Conservation (phyloP, 1,284 basidiomycete genomes). For the Fomitopsis betulina region DNA sequence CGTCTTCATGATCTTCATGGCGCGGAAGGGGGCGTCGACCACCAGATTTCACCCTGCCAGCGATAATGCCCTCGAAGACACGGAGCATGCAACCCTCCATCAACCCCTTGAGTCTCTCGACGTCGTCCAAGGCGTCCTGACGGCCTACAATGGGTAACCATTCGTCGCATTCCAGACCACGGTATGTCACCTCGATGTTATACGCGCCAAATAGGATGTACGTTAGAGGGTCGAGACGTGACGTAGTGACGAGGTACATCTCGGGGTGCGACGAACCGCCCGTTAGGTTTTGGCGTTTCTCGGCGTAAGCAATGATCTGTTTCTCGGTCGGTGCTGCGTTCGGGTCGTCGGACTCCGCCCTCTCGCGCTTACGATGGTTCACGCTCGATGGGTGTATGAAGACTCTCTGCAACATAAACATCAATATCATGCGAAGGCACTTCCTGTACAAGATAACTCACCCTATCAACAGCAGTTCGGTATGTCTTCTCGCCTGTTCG, state of each 20-base stretch:
- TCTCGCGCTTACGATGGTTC: constrained; percentile 70
- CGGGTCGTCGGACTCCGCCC: constrained; percentile 34
- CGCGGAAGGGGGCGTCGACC: constrained; percentile 32
- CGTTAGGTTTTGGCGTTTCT: constrained; percentile 81
- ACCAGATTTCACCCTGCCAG: constrained; percentile 32
- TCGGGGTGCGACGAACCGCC: constrained; percentile 43
- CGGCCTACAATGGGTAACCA: constrained; percentile 89
- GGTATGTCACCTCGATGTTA: constrained; percentile 61
- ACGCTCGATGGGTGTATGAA: constrained; percentile 88
- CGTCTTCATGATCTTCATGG: constrained; percentile 53
- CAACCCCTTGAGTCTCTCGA: constrained; percentile 79
- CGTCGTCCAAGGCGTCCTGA: constrained; percentile 75
- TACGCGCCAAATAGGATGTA: constrained; percentile 93
- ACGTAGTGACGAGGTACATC: constrained; percentile 78
- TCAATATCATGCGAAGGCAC: constrained; percentile 6
- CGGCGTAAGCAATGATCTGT: constrained; percentile 81
- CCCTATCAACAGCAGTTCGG: constrained; percentile 86
- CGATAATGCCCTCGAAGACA: constrained; percentile 85
- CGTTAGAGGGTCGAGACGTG: constrained; percentile 84
- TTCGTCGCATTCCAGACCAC: constrained; percentile 81
- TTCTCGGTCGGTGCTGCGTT: constrained; percentile 49
- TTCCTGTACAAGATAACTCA: constrained; percentile 25
- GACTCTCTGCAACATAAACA: constrained; percentile 40
- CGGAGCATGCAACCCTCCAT: constrained; percentile 87
- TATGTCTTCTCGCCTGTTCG: constrained; percentile 70